Conservation (phyloP, 2,329 filamentous ascomycete genomes). For the Colletotrichum tropicale region DNA sequence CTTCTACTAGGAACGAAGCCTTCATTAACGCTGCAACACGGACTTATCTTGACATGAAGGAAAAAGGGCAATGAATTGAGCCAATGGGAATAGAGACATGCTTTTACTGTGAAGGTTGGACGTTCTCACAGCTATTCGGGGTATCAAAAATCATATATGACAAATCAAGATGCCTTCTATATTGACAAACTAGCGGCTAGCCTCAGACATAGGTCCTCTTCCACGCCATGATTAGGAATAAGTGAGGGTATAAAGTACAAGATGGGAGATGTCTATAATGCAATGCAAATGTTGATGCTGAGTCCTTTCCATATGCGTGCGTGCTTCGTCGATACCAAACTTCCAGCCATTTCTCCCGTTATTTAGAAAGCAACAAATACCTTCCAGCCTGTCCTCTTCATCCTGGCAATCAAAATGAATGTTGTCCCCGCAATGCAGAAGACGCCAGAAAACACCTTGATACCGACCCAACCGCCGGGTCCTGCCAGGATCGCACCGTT, state of each 20-base stretch:
- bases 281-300: neutral
- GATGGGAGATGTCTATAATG: neutral
- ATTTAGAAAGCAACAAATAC: conserved; percentile 27
- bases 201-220: neutral
- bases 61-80: neutral
- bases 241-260: neutral
- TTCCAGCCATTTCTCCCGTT: neutral
- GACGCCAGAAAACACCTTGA: conserved; percentile 41
- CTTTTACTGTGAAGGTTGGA: neutral
- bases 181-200: neutral
- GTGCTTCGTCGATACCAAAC: neutral
- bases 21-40: neutral
- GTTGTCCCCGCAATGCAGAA: conserved; percentile 33
- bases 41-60: neutral
- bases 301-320: neutral
- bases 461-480: conserved; percentile 32
- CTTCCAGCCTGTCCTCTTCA: conserved; percentile 29
- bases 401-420: conserved; percentile 26
- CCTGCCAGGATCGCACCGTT: conserved; percentile 47
- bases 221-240: neutral
- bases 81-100: fast-evolving
- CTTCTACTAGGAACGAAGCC: neutral
- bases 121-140: neutral
- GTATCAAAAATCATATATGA: neutral
- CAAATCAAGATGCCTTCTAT: neutral